Evolutionary conservation across 2,329 filamentous ascomycete genomes (phyloP).

Genomic region (Epichloe baconii): DNA sequence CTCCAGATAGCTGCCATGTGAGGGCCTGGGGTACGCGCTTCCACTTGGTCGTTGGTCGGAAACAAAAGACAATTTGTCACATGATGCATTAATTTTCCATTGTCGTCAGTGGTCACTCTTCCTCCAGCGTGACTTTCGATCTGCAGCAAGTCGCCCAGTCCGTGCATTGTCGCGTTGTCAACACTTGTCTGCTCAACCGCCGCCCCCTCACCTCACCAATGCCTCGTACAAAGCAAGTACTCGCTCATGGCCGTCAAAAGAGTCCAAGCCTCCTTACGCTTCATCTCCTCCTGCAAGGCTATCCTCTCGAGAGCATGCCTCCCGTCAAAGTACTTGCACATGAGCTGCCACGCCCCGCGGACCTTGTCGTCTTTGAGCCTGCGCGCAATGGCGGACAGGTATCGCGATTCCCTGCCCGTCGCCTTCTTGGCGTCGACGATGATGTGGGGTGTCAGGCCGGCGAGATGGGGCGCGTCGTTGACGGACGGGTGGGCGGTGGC

Average conservation of each 20-base stretch:
- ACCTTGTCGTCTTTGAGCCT: conserved; percentile 44
- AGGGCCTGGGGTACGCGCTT: too few relatives aligned
- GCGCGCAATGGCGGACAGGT: conserved; percentile 45
- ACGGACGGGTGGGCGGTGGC: conserved; percentile 41
- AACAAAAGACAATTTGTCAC: too few relatives aligned
- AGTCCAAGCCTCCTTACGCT: conserved; percentile 67
- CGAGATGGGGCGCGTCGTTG: conserved; percentile 45
- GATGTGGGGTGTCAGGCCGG: conserved; percentile 46
- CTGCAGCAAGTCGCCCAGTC: too few relatives aligned
- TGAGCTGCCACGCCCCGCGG: conserved; percentile 54
- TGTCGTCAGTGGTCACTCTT: too few relatives aligned
- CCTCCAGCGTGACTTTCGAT: too few relatives aligned
- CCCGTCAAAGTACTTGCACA: conserved; percentile 83
- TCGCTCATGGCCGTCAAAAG: conserved; percentile 53
- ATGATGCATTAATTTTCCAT: too few relatives aligned
- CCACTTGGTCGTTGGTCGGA: too few relatives aligned
- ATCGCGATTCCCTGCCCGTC: conserved; percentile 64
- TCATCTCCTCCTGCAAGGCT: conserved; percentile 71
- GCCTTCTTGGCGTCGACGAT: conserved; percentile 70
- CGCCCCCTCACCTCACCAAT: conserved; percentile 40
- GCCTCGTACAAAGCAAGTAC: conserved; percentile 51
- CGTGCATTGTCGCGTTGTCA: too few relatives aligned
- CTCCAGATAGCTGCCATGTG: too few relatives aligned
- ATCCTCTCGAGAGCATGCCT: conserved; percentile 75
- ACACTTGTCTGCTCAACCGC: too few relatives aligned